These are phyloP conservation scores for Metschnikowia orientalis DNA, from an alignment of 805 yeast genomes.

Conservation along the genomic window DNA sequence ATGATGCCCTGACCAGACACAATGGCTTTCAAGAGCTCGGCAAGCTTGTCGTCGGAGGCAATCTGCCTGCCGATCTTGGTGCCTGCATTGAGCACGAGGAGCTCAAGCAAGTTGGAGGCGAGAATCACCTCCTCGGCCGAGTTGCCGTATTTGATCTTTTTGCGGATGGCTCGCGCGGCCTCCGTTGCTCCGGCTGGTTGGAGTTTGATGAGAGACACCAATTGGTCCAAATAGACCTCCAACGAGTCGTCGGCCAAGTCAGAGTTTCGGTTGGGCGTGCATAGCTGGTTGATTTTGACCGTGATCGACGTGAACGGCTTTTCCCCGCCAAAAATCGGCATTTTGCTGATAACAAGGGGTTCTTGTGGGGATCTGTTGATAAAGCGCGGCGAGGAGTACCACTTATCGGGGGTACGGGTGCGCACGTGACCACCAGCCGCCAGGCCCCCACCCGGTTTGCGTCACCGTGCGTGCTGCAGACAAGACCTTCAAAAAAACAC, in stretches of 20 bases:
- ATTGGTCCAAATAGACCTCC: conserved; percentile 50
- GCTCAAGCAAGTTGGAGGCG: conserved; percentile 47
- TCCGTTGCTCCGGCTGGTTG: conserved; percentile 50
- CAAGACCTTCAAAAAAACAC: too few species aligned
- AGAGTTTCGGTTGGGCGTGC: conserved; percentile 36
- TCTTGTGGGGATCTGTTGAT: not conserved
- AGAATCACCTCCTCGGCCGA: conserved; percentile 55
- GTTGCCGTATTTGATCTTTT: conserved; percentile 82
- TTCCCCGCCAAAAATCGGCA: conserved; percentile 45
- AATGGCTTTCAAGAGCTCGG: conserved; percentile 57
- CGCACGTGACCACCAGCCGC: too few species aligned
- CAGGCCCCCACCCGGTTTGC: too few species aligned
- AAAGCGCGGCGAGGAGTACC: too few species aligned
- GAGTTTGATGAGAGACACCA: conserved; percentile 47
- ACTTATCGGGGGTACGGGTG: too few species aligned
- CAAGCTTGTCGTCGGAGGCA: conserved; percentile 64
- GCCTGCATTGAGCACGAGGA: conserved; percentile 42
- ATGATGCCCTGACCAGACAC: conserved; percentile 36
- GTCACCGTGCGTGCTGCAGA: too few species aligned
- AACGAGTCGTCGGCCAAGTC: conserved; percentile 35
- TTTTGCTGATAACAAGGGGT: conserved; percentile 6
- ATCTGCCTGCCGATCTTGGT: conserved; percentile 36
- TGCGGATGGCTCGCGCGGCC: conserved; percentile 87
- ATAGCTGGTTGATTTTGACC: conserved; percentile 52
- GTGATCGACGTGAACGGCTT: conserved; percentile 72